These are phyloP conservation scores for Circinella umbellata DNA, from an alignment of 371 early-diverging fungal genomes.

Conservation along the genomic window DNA sequence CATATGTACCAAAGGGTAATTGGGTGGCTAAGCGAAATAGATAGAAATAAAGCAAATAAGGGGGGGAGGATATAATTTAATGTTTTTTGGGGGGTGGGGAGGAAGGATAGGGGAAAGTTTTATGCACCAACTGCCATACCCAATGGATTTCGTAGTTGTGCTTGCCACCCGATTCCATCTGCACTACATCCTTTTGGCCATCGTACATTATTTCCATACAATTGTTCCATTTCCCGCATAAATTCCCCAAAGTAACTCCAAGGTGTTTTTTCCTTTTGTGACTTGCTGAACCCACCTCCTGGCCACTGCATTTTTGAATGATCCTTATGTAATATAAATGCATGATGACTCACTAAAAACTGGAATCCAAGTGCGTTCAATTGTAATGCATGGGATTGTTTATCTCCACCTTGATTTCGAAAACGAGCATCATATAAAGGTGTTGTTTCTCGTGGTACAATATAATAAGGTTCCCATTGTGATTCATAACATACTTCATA, in stretches of 20 bases:
- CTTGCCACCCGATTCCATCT: conserved; percentile 50
- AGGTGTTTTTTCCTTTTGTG: conserved; percentile 39
- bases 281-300: conserved; percentile 56
- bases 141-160: conserved; percentile 39
- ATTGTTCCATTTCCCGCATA: conserved; percentile 50
- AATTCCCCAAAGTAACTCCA: conserved; percentile 64
- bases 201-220: conserved; percentile 55
- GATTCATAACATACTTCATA: conserved; percentile 74
- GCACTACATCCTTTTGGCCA: conserved; percentile 68
- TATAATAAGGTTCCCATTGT: conserved; percentile 76
- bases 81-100: too few relatives aligned
- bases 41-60: not conserved
- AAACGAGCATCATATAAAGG: conserved; percentile 68
- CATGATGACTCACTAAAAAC: conserved; percentile 56
- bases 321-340: conserved; percentile 66
- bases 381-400: conserved; percentile 66
- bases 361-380: conserved; percentile 63
- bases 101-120: not conserved
- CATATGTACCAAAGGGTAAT: too few relatives aligned
- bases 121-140: conserved; percentile 41
- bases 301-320: conserved; percentile 63
- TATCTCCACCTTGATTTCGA: conserved; percentile 71
- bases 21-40: not conserved
- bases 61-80: not conserved
- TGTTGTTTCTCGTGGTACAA: conserved; percentile 45